Percentiles rank a stretch among this genome's conserved stretches.
Conservation (phyloP, 768 basidiomycete species). For the Gelatoporia subvermispora region DNA sequence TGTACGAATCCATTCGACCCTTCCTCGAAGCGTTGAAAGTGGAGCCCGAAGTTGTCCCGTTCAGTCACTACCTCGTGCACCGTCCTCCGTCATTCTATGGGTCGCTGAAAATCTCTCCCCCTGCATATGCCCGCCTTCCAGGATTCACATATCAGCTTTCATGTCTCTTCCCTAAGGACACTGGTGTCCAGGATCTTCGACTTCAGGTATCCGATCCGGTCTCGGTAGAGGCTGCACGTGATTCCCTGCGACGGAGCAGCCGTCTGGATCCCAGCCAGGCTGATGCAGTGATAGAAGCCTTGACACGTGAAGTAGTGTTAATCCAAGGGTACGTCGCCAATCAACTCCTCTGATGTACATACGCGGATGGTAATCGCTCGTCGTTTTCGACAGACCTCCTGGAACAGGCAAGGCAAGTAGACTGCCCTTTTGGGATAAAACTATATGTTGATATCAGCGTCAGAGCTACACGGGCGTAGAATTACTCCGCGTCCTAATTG, state of each 20-base stretch:
- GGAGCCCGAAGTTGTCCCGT: slow-evolving; percentile 56
- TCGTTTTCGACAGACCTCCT: slow-evolving; percentile 49
- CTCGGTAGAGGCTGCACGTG: slow-evolving; percentile 36
- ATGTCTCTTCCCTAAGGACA: slow-evolving; percentile 44
- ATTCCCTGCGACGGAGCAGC: slow-evolving; percentile 38
- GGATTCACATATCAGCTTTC: slow-evolving; percentile 52
- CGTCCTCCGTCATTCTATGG: slow-evolving; percentile 31
- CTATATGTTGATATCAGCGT: neutral
- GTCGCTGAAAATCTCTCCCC: slow-evolving; percentile 38
- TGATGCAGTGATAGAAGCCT: slow-evolving; percentile 57
- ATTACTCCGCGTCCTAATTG: slow-evolving; percentile 59
- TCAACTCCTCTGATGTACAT: neutral
- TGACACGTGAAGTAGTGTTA: slow-evolving; percentile 56
- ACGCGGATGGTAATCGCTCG: neutral
- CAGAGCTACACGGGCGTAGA: slow-evolving; percentile 69
- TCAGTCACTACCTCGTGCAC: slow-evolving; percentile 48
- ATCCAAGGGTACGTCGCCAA: slow-evolving; percentile 59
- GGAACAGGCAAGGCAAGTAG: slow-evolving; percentile 67
- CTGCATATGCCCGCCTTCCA: slow-evolving; percentile 49
- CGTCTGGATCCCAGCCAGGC: slow-evolving; percentile 67
- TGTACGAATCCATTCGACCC: slow-evolving; percentile 65
- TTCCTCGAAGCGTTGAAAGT: slow-evolving; percentile 58
- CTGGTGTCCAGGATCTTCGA: slow-evolving; percentile 20
- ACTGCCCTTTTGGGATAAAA: too few species aligned
- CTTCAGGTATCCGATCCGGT: slow-evolving; percentile 34